These are phyloP conservation scores for Psilocybe azurescens DNA, from an alignment of 768 basidiomycete genomes.

Conservation along the genomic window DNA sequence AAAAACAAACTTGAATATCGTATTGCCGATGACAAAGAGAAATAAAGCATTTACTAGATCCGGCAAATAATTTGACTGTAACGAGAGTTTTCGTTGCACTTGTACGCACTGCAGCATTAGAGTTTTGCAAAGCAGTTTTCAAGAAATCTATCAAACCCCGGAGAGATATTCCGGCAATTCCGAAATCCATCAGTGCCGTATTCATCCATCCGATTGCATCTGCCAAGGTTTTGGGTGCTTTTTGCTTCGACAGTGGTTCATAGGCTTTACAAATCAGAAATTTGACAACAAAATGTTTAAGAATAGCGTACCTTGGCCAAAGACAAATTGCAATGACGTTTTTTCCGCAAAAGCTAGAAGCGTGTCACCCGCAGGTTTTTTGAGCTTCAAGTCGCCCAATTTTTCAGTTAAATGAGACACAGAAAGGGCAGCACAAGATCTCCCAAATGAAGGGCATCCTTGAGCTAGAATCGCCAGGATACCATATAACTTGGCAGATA, in stretches of 20 bases:
- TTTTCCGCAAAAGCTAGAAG: conserved; percentile 87
- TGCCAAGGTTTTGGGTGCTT: conserved; percentile 95
- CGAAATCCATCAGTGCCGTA: conserved; percentile 86
- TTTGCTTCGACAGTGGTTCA: conserved; percentile 92
- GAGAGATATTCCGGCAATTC: conserved; percentile 84
- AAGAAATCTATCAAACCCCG: conserved; percentile 89
- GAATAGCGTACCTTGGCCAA: conserved; percentile 74
- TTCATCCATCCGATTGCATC: conserved; percentile 93
- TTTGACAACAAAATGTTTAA: background rate
- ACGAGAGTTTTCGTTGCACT: conserved; percentile 94
- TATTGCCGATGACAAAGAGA: background rate
- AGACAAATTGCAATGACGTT: conserved; percentile 92
- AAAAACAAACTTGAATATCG: conserved; percentile 4
- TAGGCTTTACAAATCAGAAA: conserved; percentile 61
- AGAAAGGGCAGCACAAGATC: conserved; percentile 82
- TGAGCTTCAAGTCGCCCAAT: conserved; percentile 94
- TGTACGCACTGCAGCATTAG: conserved; percentile 92
- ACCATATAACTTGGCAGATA: conserved; percentile 87
- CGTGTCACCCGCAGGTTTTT: conserved; percentile 93
- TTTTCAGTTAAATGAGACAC: conserved; percentile 90
- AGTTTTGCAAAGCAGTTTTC: conserved; percentile 86
- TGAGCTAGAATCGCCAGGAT: conserved; percentile 78
- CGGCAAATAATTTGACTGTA: conserved; percentile 90
- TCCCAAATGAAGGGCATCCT: conserved; percentile 81
- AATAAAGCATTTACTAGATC: conserved; percentile 59